Evolutionary conservation across 2,329 filamentous ascomycete species (phyloP).

Genomic region (Alternaria consortialis): DNA sequence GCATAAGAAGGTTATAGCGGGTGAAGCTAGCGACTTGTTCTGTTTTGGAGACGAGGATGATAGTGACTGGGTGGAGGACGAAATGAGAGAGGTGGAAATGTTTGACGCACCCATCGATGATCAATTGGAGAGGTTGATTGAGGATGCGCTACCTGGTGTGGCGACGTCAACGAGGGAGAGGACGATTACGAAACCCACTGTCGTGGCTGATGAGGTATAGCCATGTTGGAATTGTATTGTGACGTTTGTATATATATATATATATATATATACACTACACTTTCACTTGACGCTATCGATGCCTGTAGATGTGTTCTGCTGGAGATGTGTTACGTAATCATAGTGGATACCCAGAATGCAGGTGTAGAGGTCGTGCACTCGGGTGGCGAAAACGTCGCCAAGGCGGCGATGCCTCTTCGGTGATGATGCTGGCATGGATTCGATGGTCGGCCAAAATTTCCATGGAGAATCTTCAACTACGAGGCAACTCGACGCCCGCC

Average conservation of each 20-base stretch:
- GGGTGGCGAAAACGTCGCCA: not conserved
- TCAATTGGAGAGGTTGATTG: not conserved
- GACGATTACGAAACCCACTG: not conserved
- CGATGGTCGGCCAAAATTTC: constrained; percentile 11
- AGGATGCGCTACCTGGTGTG: not conserved
- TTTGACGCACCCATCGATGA: constrained; percentile 16
- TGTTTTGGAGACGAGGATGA: constrained; percentile 60
- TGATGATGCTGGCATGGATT: constrained; percentile 11
- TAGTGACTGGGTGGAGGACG: constrained; percentile 43
- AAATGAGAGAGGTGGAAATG: constrained; percentile 11
- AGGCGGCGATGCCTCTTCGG: constrained; percentile 9
- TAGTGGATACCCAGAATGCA: not conserved
- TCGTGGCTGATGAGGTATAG: not conserved
- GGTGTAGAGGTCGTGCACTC: not conserved
- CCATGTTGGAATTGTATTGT: too few species aligned
- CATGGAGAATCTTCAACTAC: constrained; percentile 7
- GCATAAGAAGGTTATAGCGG: constrained; percentile 45
- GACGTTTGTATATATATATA: not conserved
- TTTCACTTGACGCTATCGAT: not conserved
- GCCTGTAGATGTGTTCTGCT: not conserved
- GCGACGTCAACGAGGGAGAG: not conserved
- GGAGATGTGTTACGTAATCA: not conserved
- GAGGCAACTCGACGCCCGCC: not conserved
- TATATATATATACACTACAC: not conserved
- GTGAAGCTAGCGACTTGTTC: constrained; percentile 69